Conservation (phyloP, 345 rosid species). For the Brassica cretica region DNA sequence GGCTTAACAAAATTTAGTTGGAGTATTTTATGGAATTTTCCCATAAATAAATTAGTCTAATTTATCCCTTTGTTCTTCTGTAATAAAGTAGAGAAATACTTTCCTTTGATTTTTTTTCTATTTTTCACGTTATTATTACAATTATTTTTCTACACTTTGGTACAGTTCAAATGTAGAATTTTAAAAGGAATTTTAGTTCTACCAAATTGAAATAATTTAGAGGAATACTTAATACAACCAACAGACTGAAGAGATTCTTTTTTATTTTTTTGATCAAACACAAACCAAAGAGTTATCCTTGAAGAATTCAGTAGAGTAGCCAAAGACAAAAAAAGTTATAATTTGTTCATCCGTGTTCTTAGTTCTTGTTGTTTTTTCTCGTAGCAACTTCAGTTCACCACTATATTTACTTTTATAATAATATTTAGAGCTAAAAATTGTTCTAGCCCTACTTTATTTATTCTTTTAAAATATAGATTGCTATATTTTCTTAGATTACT, state of each 20-base stretch:
- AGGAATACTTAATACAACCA: neutral
- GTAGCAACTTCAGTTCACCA: too few species aligned
- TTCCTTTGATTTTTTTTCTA: too few species aligned
- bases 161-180: too few species aligned
- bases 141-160: neutral
- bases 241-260: slow-evolving; percentile 41
- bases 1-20: too few species aligned
- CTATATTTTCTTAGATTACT: too few species aligned
- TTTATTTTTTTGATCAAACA: too few species aligned
- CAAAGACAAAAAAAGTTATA: slow-evolving; percentile 66
- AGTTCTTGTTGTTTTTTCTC: neutral
- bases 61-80: neutral
- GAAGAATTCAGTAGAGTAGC: slow-evolving; percentile 72
- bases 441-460: too few species aligned
- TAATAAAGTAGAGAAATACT: neutral
- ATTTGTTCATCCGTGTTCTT: neutral
- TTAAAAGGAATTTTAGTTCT: neutral
- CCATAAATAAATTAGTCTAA: too few species aligned
- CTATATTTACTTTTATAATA: too few species aligned
- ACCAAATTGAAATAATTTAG: neutral
- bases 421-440: too few species aligned
- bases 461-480: too few species aligned
- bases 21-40: too few species aligned
- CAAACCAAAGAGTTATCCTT: slow-evolving; percentile 26
- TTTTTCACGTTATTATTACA: neutral